Evolutionary conservation across 2,329 filamentous ascomycete species (phyloP).

Genomic region (Cercospora sp.): DNA sequence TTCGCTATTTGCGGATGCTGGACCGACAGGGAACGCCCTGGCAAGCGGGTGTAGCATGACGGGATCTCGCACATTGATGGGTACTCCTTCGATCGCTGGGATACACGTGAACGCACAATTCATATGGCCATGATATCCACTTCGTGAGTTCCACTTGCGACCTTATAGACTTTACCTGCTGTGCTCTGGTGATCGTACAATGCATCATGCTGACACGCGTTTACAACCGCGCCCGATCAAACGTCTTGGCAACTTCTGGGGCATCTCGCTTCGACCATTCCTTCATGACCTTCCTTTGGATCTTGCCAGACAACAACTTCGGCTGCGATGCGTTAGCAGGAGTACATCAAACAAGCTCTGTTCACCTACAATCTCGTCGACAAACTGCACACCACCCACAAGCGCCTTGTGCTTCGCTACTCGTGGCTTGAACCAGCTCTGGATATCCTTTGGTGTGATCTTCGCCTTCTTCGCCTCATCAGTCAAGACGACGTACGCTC

Average conservation of each 20-base stretch:
- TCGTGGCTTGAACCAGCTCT: conserved; percentile 40
- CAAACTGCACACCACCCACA: conserved; percentile 49
- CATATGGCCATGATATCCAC: background rate
- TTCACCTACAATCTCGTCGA: conserved; percentile 51
- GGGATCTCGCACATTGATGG: background rate
- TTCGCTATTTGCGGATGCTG: background rate
- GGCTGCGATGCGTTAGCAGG: conserved; percentile 38
- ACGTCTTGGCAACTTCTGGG: conserved; percentile 34
- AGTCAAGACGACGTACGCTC: conserved; percentile 56
- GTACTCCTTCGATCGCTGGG: background rate
- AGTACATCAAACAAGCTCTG: background rate
- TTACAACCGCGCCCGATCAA: conserved; percentile 29
- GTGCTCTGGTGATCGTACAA: conserved; percentile 38
- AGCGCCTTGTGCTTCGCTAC: conserved; percentile 48
- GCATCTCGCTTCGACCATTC: conserved; percentile 60
- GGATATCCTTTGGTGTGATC: conserved; percentile 41
- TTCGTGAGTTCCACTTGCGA: background rate
- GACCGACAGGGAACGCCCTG: background rate
- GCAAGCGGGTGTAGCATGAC: background rate
- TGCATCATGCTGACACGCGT: conserved; percentile 44
- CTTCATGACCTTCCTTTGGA: conserved; percentile 57
- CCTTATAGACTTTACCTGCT: background rate
- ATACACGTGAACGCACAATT: background rate
- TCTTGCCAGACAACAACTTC: conserved; percentile 60
- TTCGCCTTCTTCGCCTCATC: conserved; percentile 46